phyloP scores from a whole-genome alignment of 352 stramenopile species.

The Ophiocytium majus region DNA sequence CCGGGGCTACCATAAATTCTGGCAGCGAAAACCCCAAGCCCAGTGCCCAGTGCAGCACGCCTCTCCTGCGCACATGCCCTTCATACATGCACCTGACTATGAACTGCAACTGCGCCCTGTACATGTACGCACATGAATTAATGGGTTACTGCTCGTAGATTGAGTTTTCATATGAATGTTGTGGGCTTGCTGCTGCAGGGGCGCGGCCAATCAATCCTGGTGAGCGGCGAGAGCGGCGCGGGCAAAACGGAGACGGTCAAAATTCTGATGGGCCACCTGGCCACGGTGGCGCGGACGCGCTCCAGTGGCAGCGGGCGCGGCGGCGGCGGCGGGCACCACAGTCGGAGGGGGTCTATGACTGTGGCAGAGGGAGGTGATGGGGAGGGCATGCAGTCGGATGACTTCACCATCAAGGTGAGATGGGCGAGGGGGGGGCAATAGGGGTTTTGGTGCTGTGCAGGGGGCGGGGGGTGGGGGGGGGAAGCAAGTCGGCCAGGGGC shows the following conservation, averaged over 20 bases:
- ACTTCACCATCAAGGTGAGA: conserved; percentile 17
- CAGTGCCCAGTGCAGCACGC: too few species aligned
- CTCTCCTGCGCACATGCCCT: too few species aligned
- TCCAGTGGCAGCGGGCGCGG: background rate
- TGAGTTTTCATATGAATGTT: background rate
- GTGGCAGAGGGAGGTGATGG: background rate
- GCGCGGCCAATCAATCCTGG: conserved; percentile 77
- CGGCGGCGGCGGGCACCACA: too few species aligned
- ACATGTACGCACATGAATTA: too few species aligned
- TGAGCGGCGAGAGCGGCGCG: conserved; percentile 74
- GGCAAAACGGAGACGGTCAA: conserved; percentile 97
- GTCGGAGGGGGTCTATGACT: too few species aligned
- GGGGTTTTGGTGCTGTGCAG: background rate
- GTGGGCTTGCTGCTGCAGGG: conserved; percentile 50
- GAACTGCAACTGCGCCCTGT: too few species aligned
- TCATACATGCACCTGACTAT: too few species aligned
- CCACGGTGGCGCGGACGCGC: conserved; percentile 24
- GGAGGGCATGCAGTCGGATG: background rate
- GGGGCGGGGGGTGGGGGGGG: background rate
- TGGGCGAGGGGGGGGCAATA: background rate
- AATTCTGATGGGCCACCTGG: conserved; percentile 83
- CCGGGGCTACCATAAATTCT: too few species aligned
- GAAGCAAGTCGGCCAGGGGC: too few species aligned
- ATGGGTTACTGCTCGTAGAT: too few species aligned
- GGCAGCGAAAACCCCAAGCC: too few species aligned